phyloP scores from a whole-genome alignment of 108 stramenopile species.

The Chaetoceros muelleri region DNA sequence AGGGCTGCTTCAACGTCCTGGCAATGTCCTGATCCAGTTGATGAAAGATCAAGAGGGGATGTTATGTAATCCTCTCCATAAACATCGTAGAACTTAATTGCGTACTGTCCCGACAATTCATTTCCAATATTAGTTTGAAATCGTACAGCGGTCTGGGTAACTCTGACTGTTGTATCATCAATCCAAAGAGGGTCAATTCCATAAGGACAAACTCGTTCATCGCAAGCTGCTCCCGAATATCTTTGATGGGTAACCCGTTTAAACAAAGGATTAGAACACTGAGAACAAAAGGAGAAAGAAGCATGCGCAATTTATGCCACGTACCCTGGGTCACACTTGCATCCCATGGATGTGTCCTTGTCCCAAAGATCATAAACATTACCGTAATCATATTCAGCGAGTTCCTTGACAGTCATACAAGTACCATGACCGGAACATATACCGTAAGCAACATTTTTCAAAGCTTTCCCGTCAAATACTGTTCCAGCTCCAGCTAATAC shows the following conservation, averaged over 20 bases:
- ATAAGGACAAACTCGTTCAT: conserved; percentile 37
- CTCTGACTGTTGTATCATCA: conserved; percentile 44
- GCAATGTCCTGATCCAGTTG: conserved; percentile 30
- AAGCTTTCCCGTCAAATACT: conserved; percentile 25
- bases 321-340: conserved; percentile 58
- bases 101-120: conserved; percentile 38
- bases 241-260: too few species aligned
- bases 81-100: conserved; percentile 53
- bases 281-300: background rate
- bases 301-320: conserved; percentile 3
- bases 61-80: conserved; percentile 60
- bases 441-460: conserved; percentile 18
- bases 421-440: conserved; percentile 60
- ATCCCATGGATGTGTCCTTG: conserved; percentile 48
- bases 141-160: conserved; percentile 38
- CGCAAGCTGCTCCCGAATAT: conserved; percentile 48
- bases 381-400: conserved; percentile 44
- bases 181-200: conserved; percentile 63
- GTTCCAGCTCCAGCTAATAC: background rate
- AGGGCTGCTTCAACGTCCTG: conserved; percentile 33
- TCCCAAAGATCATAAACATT: conserved; percentile 68
- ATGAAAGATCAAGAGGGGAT: conserved; percentile 23
- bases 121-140: conserved; percentile 21
- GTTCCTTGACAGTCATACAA: conserved; percentile 48
- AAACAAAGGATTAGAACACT: background rate